Evolutionary conservation across 192 early-diverging fungal species (phyloP).

Genomic region (Entomortierella lignicola): DNA sequence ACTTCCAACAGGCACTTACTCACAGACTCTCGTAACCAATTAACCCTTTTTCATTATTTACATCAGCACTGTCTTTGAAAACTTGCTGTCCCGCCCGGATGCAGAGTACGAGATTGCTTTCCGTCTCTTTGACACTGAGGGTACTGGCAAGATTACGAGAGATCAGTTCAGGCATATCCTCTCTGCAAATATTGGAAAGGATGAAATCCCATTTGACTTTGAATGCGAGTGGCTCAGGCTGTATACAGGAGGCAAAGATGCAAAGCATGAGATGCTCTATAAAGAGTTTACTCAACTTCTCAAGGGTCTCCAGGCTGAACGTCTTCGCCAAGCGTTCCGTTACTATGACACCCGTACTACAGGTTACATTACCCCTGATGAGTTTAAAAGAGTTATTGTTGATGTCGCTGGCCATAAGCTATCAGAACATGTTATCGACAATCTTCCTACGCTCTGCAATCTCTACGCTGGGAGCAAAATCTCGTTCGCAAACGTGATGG

Average conservation of each 20-base stretch:
- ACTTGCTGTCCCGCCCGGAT: conserved; percentile 70
- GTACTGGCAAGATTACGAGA: conserved; percentile 69
- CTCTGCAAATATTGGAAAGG: conserved; percentile 58
- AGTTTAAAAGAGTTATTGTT: conserved; percentile 70
- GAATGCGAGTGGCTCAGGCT: conserved; percentile 79
- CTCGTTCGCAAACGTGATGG: conserved; percentile 71
- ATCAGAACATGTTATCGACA: conserved; percentile 70
- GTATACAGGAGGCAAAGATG: conserved; percentile 66
- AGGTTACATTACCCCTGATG: conserved; percentile 69
- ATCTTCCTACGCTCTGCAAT: conserved; percentile 70
- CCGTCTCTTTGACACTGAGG: conserved; percentile 71
- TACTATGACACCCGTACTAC: conserved; percentile 70
- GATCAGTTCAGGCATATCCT: conserved; percentile 79
- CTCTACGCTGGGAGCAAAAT: conserved; percentile 69
- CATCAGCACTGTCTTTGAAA: conserved; percentile 64
- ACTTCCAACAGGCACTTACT: too few species aligned
- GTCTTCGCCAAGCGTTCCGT: conserved; percentile 78
- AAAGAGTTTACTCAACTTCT: conserved; percentile 80
- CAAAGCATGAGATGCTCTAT: conserved; percentile 67
- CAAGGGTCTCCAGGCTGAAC: conserved; percentile 76
- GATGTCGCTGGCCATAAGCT: conserved; percentile 74
- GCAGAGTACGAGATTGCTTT: conserved; percentile 82
- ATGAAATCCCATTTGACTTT: conserved; percentile 75
- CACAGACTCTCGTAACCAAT: too few species aligned
- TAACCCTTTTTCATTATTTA: neutral